Base-by-base conservation (phyloP, 805 yeast genomes). In the Candida parachauliodes region DNA sequence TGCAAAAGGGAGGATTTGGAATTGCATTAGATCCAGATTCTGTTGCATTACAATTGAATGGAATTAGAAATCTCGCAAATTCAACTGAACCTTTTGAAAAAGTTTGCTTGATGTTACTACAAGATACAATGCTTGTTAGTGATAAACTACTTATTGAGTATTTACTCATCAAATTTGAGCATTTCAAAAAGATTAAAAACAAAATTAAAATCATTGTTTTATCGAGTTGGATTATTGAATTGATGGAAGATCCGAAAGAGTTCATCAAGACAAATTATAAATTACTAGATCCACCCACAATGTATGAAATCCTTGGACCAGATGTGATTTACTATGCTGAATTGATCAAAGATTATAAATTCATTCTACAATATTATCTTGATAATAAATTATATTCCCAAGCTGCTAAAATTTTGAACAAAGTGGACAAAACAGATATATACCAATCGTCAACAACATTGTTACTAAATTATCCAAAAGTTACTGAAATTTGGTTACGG, bases 401-500 rank as follows among this genome's bases (percentile, higher is more conserved):
- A 40, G 83, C 95, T 0, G 56, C 87, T 36, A 74, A 75, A 36
- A 73, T 79, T 0, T 48, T 83, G 26, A 45, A 45, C 17, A 37
- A 40, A 10, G 45, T 52, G 5, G 49, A 48, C 14, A 28, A 34
- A 6, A 54, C 49, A 7, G 37, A 77, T 7, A 72, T 84, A 4
- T 86, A 88, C 60, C 74, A 75, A 43, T 79, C 80, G 42, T 72
- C 97, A 1, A 79, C 83, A 0, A 80, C 80, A 0, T 57, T 93
- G 26, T 55, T 93, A 36, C 65, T 79, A 2, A 84, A 85, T 48
- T 60, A 74, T 10, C 89, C 98, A 0, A 65, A 64, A 20, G 72
- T 70, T 9, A 77, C 86, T 2, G 83, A 81, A 36, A 70, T 85
- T 0, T 93, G 97, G 97, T 72, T 85, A 51, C 72, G 79, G 35